Evolutionary conservation across 1,284 basidiomycete species (phyloP).

Genomic region (Entoloma clypeatum): DNA sequence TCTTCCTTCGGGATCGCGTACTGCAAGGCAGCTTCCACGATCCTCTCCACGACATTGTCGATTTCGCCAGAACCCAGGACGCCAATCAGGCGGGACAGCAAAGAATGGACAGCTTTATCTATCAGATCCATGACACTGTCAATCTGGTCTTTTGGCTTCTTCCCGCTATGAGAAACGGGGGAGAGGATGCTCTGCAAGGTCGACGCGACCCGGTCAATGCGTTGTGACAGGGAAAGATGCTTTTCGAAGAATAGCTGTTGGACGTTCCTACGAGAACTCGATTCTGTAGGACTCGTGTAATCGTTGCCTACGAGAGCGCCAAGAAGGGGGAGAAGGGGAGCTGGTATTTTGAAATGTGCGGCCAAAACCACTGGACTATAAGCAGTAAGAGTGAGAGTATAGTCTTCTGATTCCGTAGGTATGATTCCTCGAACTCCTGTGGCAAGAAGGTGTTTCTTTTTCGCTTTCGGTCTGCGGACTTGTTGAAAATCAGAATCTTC

Average conservation of each 20-base stretch:
- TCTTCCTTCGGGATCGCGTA: slow-evolving; percentile 63
- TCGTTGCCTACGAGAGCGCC: slow-evolving; percentile 87
- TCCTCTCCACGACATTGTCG: slow-evolving; percentile 58
- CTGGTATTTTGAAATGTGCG: slow-evolving; percentile 61
- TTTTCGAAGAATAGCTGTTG: slow-evolving; percentile 67
- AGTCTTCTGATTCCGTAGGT: slow-evolving; percentile 47
- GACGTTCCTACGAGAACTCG: slow-evolving; percentile 44
- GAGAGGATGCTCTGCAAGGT: slow-evolving; percentile 52
- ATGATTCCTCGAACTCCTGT: slow-evolving; percentile 43
- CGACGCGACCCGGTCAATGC: slow-evolving; percentile 54
- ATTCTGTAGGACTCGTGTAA: slow-evolving; percentile 52
- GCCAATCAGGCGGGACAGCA: slow-evolving; percentile 48
- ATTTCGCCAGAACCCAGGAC: slow-evolving; percentile 57
- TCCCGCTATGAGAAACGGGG: slow-evolving; percentile 39
- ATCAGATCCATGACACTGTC: slow-evolving; percentile 74
- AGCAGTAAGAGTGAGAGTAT: slow-evolving; percentile 51
- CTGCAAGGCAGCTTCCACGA: slow-evolving; percentile 70
- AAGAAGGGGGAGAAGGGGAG: slow-evolving; percentile 76
- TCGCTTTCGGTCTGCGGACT: slow-evolving; percentile 46
- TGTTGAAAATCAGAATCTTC: slow-evolving; percentile 59
- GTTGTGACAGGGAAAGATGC: slow-evolving; percentile 48
- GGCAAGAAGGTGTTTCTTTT: slow-evolving; percentile 26
- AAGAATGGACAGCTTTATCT: slow-evolving; percentile 54
- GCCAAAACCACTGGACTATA: slow-evolving; percentile 69
- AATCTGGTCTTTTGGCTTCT: slow-evolving; percentile 49